phyloP scores from a whole-genome alignment of 257 asterid species.

The Nyctanthes arbortristis region DNA sequence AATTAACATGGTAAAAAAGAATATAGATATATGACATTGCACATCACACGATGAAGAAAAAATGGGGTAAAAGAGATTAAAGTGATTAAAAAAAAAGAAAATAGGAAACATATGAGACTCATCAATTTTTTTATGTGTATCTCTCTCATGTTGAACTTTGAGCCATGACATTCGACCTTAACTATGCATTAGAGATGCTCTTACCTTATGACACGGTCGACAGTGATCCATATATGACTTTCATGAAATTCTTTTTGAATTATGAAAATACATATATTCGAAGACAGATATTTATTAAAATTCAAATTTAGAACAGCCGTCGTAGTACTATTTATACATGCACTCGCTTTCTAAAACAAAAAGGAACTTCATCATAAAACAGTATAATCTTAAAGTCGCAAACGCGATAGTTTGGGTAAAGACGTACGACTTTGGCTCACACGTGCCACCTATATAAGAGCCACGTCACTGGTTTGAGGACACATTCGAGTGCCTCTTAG shows the following conservation, averaged over 20 bases:
- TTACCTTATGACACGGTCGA: not conserved
- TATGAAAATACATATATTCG: constrained; percentile 12
- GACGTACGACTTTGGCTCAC: constrained; percentile 19
- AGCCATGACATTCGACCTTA: no score
- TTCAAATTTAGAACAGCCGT: no score
- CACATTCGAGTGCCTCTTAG: constrained; percentile 16
- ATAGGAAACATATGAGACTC: no score
- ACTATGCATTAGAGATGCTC: no score
- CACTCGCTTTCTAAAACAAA: not conserved
- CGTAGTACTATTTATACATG: constrained; percentile 3
- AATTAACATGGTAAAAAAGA: no score
- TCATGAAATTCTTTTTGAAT: not conserved
- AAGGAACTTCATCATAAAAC: not conserved
- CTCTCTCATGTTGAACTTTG: no score
- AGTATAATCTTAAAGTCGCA: constrained; percentile 1
- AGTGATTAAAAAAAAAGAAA: no score
- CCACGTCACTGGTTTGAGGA: constrained; percentile 37
- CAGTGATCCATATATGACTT: not conserved
- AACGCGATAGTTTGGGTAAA: constrained; percentile 22
- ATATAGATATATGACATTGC: no score
- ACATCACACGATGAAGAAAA: no score
- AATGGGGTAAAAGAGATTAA: no score
- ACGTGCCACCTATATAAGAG: constrained; percentile 37
- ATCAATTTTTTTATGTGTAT: no score
- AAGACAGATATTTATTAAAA: not conserved